Conservation (phyloP, 208 protist species). For the Blastocrithidia nonstop region DNA sequence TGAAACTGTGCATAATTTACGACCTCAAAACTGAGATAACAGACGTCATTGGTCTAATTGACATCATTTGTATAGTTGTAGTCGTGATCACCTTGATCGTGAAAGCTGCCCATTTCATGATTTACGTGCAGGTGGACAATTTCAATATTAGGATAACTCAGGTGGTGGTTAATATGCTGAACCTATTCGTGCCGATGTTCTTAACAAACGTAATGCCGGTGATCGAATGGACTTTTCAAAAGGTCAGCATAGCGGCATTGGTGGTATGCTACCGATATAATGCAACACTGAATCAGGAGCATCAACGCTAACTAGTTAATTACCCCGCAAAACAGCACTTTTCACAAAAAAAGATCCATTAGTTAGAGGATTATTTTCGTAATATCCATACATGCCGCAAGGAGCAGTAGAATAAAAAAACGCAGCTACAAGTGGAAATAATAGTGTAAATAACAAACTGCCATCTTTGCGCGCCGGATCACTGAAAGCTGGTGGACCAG, state of each 20-base stretch:
- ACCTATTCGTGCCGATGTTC: slow-evolving; percentile 26
- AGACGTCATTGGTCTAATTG: slow-evolving; percentile 85
- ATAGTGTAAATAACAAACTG: slow-evolving; percentile 2
- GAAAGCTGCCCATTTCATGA: slow-evolving; percentile 84
- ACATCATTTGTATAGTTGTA: slow-evolving; percentile 83
- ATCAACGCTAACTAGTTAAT: slow-evolving; percentile 16
- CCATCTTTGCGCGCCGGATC: slow-evolving; percentile 16
- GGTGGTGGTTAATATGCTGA: slow-evolving; percentile 29
- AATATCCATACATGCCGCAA: slow-evolving; percentile 70
- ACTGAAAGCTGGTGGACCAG: slow-evolving; percentile 52
- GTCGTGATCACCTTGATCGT: slow-evolving; percentile 67
- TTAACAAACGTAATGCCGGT: slow-evolving; percentile 38
- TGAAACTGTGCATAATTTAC: slow-evolving; percentile 80
- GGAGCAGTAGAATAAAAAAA: slow-evolving; percentile 6
- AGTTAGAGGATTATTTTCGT: slow-evolving; percentile 59
- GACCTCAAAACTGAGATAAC: slow-evolving; percentile 82
- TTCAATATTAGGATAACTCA: slow-evolving; percentile 76
- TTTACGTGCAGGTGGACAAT: slow-evolving; percentile 74
- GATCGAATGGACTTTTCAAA: slow-evolving; percentile 77
- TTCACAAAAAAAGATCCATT: slow-evolving; percentile 68
- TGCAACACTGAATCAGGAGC: slow-evolving; percentile 51
- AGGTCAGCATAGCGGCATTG: slow-evolving; percentile 33
- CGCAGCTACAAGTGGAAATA: not conserved
- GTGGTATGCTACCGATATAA: slow-evolving; percentile 30
- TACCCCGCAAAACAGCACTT: slow-evolving; percentile 22